Percentiles rank a stretch among this genome's conserved stretches.
phyloP scores from a whole-genome alignment of 202 grass and related monocot genomes.

The Zizania palustris region DNA sequence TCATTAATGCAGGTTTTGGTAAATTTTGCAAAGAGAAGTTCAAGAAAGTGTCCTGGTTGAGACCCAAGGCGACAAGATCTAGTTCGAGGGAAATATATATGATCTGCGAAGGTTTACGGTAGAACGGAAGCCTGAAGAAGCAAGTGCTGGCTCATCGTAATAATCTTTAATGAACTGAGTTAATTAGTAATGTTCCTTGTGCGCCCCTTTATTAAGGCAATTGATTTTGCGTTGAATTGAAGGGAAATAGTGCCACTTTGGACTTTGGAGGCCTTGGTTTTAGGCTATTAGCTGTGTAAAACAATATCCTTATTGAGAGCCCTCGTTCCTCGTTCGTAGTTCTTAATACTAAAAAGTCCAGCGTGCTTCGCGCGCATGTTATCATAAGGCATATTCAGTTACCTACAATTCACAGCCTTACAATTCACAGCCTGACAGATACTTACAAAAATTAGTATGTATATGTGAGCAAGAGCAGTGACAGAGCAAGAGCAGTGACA shows the following conservation, averaged over 20 bases:
- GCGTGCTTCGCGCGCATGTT: no score
- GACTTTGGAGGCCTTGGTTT: background rate
- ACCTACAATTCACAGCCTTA: no score
- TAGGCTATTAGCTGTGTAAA: background rate
- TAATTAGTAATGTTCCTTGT: background rate
- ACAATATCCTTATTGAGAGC: no score
- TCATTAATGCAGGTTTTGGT: slow-evolving; percentile 58
- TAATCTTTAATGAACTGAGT: background rate
- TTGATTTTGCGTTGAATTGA: background rate
- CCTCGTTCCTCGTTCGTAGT: no score
- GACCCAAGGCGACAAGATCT: slow-evolving; percentile 86
- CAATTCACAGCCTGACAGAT: no score
- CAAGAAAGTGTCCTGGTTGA: slow-evolving; percentile 73
- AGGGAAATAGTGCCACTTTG: background rate
- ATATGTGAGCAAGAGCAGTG: no score
- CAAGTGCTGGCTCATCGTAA: background rate
- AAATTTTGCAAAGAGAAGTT: slow-evolving; percentile 85
- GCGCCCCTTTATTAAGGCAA: background rate
- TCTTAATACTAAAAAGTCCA: no score
- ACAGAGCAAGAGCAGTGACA: no score
- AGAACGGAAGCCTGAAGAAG: slow-evolving; percentile 16
- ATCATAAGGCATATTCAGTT: no score
- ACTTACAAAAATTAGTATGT: no score
- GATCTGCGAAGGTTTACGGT: slow-evolving; percentile 79
- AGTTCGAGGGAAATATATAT: slow-evolving; percentile 90